phyloP scores from a whole-genome alignment of 129 eudicot species.

The Mikania micrantha region DNA sequence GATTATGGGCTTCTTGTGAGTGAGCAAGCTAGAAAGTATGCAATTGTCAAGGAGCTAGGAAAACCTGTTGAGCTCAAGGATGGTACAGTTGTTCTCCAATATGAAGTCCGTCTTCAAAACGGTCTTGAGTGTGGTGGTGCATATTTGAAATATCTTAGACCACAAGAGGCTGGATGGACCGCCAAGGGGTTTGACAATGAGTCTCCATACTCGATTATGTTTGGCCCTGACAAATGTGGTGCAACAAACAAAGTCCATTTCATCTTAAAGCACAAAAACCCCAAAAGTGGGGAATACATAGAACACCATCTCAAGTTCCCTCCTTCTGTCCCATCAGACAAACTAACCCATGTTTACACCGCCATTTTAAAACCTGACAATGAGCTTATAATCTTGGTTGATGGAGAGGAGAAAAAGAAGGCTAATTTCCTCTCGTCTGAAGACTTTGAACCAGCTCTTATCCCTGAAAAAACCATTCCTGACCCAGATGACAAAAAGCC shows the following conservation, averaged over 20 bases:
- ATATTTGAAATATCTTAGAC: slow-evolving; percentile 79
- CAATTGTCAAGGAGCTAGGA: slow-evolving; percentile 84
- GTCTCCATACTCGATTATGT: slow-evolving; percentile 86
- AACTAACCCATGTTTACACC: slow-evolving; percentile 80
- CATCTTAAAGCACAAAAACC: slow-evolving; percentile 88
- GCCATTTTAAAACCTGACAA: slow-evolving; percentile 84
- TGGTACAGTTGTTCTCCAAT: slow-evolving; percentile 68
- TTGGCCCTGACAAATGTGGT: slow-evolving; percentile 97
- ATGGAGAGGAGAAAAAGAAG: slow-evolving; percentile 96
- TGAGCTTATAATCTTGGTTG: slow-evolving; percentile 58
- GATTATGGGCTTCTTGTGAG: slow-evolving; percentile 95
- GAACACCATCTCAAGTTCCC: slow-evolving; percentile 94
- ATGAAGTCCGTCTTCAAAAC: slow-evolving; percentile 79
- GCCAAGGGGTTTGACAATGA: slow-evolving; percentile 86
- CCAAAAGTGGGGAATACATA: slow-evolving; percentile 73
- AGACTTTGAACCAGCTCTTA: slow-evolving; percentile 80
- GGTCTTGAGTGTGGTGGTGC: slow-evolving; percentile 99
- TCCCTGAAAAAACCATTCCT: slow-evolving; percentile 77
- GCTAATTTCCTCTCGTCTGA: slow-evolving; percentile 62
- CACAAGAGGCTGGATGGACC: slow-evolving; percentile 88
- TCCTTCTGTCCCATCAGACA: slow-evolving; percentile 93
- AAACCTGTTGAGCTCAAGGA: slow-evolving; percentile 66
- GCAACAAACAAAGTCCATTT: slow-evolving; percentile 95
- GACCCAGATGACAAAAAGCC: slow-evolving; percentile 97
- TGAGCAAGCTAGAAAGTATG: slow-evolving; percentile 75